phyloP scores from a whole-genome alignment of 2,329 filamentous ascomycete genomes.

The Fusarium nisikadoi region DNA sequence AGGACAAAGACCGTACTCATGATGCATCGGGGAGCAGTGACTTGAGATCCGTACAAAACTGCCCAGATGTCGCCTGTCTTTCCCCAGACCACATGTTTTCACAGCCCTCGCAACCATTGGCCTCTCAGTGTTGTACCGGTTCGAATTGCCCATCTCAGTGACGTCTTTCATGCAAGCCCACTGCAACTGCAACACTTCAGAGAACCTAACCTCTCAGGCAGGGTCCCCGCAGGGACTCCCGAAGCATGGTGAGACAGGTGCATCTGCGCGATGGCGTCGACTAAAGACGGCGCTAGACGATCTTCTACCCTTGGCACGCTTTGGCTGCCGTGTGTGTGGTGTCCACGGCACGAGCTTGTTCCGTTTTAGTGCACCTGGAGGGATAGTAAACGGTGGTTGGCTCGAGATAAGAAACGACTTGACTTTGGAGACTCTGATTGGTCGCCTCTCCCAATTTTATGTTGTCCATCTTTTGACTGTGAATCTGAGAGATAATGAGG shows the following conservation, averaged over 20 bases:
- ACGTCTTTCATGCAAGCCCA: constrained; percentile 41
- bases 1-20: constrained; percentile 24
- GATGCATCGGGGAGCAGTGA: constrained; percentile 9
- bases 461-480: constrained; percentile 54
- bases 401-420: constrained; percentile 54
- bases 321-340: constrained; percentile 33
- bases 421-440: constrained; percentile 51
- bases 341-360: constrained; percentile 43
- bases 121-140: constrained; percentile 18
- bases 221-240: constrained; percentile 42
- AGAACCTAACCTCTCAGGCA: constrained; percentile 27
- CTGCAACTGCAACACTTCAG: constrained; percentile 27
- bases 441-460: constrained; percentile 51
- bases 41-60: constrained; percentile 19
- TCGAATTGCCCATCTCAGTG: constrained; percentile 43
- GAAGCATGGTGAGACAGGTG: constrained; percentile 43
- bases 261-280: constrained; percentile 41
- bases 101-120: constrained; percentile 14
- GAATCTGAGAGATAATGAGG: constrained; percentile 39
- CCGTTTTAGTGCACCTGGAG: constrained; percentile 38
- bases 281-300: constrained; percentile 36
- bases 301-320: constrained; percentile 36
- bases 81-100: constrained; percentile 14
- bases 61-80: constrained; percentile 14
- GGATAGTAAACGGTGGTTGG: constrained; percentile 49